Percentiles rank a stretch among this genome's conserved stretches.
phyloP scores from a whole-genome alignment of 2,329 filamentous ascomycete species.

The Fusarium torreyae region DNA sequence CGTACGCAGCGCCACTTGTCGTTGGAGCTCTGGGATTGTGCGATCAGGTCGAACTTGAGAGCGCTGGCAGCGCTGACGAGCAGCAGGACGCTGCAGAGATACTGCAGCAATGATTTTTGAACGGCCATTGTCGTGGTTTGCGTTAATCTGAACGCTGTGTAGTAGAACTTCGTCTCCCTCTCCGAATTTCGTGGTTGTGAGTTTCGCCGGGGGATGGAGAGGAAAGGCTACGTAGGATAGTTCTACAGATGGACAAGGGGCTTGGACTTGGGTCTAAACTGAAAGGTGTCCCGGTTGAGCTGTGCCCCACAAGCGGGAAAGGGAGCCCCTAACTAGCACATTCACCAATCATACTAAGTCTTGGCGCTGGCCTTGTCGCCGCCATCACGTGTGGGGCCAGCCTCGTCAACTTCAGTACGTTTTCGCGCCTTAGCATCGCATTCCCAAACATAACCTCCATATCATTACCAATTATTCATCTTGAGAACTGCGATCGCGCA shows the following conservation, averaged over 20 bases:
- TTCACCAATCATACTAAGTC: conserved; percentile 34
- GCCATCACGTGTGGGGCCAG: conserved; percentile 52
- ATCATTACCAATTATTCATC: conserved; percentile 29
- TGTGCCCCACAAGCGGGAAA: conserved; percentile 44
- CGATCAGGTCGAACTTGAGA: conserved; percentile 93
- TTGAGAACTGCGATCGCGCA: conserved; percentile 30
- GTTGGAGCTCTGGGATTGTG: conserved; percentile 71
- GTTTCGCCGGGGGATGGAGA: conserved; percentile 27
- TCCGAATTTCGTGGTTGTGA: conserved; percentile 9
- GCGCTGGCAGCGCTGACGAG: conserved; percentile 72
- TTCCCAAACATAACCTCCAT: conserved; percentile 12
- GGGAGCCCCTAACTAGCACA: conserved; percentile 9
- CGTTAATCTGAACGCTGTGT: conserved; percentile 12
- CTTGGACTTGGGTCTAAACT: conserved; percentile 43
- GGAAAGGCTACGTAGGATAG: conserved; percentile 46
- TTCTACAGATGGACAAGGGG: conserved; percentile 42
- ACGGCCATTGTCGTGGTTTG: conserved; percentile 61
- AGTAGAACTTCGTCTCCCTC: conserved; percentile 22
- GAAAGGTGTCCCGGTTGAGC: conserved; percentile 53
- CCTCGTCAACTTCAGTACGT: conserved; percentile 47
- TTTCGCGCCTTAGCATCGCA: conserved; percentile 39
- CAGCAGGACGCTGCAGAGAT: conserved; percentile 71
- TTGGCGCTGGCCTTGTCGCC: conserved; percentile 46
- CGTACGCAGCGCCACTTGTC: conserved; percentile 88
- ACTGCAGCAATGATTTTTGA: conserved; percentile 68